Conservation (phyloP, 2,329 filamentous ascomycete genomes). For the Monilinia vaccinii-corymbosi region DNA sequence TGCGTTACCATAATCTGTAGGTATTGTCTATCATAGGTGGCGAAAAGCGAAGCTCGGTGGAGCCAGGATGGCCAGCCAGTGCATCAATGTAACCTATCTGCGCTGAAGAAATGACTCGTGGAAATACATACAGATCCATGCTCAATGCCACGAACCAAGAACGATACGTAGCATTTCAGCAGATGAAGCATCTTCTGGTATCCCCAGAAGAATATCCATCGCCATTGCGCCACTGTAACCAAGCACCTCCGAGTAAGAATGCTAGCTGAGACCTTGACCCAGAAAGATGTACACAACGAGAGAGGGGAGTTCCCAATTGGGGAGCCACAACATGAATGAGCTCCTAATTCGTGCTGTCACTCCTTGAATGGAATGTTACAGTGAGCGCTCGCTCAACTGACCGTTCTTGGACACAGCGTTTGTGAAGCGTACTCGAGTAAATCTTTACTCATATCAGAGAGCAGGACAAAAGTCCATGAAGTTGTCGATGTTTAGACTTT, state of each 20-base stretch:
- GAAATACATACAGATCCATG: background rate
- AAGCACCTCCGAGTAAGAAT: background rate
- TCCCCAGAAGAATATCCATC: background rate
- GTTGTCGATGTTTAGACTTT: too few species aligned
- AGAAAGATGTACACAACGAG: background rate
- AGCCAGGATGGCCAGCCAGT: too few species aligned
- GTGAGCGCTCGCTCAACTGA: too few species aligned
- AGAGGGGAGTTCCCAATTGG: background rate
- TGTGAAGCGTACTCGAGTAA: too few species aligned
- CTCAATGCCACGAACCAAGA: background rate
- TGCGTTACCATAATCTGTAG: background rate
- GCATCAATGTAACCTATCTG: background rate
- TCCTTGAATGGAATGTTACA: background rate
- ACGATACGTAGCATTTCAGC: background rate
- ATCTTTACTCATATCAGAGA: background rate
- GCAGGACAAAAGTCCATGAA: too few species aligned
- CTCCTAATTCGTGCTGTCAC: background rate
- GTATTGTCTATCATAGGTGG: too few species aligned
- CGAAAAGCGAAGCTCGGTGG: too few species aligned
- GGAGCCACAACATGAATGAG: background rate
- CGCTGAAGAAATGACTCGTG: background rate
- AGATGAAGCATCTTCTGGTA: background rate
- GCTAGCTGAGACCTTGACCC: too few species aligned
- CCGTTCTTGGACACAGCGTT: too few species aligned
- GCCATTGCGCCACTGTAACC: background rate